A percentile compares a stretch with the other conserved stretches of the same genome.
phyloP scores from a whole-genome alignment of 2,329 filamentous ascomycete species.

The Aspergillus neotritici region DNA sequence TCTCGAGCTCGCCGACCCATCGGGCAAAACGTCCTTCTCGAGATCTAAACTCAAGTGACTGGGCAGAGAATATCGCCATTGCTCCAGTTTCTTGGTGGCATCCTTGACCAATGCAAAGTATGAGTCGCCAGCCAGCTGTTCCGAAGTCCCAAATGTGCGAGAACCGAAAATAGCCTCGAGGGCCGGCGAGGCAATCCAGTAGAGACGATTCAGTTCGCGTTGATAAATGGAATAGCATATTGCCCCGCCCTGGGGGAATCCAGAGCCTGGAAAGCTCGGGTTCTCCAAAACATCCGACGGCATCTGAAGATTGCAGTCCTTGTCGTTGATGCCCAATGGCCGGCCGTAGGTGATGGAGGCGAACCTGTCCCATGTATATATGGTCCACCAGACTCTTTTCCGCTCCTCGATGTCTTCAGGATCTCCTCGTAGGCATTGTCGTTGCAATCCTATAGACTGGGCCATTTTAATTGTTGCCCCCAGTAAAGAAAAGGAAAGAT shows the following conservation, averaged over 20 bases:
- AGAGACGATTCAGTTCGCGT: conserved; percentile 20
- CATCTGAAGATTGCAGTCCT: conserved; percentile 34
- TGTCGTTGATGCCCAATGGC: conserved; percentile 40
- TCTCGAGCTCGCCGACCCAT: conserved; percentile 6
- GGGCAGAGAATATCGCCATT: conserved; percentile 14
- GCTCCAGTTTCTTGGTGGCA: conserved; percentile 15
- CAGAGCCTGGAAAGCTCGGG: conserved; percentile 18
- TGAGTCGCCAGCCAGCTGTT: conserved; percentile 14
- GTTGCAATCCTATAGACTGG: conserved; percentile 32
- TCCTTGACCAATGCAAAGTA: conserved; percentile 15
- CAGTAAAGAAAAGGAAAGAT: conserved; percentile 35
- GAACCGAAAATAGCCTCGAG: conserved; percentile 22
- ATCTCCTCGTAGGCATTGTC: conserved; percentile 19
- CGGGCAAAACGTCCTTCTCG: conserved; percentile 11
- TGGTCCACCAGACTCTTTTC: conserved; percentile 40
- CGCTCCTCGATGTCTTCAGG: conserved; percentile 30
- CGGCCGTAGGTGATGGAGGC: conserved; percentile 39
- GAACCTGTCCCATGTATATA: conserved; percentile 41
- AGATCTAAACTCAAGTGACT: conserved; percentile 16
- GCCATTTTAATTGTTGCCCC: conserved; percentile 36
- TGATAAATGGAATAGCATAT: conserved; percentile 22
- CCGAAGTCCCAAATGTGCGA: conserved; percentile 14
- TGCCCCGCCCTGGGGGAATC: background rate
- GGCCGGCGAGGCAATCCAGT: conserved; percentile 20
- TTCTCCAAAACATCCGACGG: conserved; percentile 31